Base-by-base conservation (phyloP, 164 flowering plant genomes). In the Tinospora cordifolia region DNA sequence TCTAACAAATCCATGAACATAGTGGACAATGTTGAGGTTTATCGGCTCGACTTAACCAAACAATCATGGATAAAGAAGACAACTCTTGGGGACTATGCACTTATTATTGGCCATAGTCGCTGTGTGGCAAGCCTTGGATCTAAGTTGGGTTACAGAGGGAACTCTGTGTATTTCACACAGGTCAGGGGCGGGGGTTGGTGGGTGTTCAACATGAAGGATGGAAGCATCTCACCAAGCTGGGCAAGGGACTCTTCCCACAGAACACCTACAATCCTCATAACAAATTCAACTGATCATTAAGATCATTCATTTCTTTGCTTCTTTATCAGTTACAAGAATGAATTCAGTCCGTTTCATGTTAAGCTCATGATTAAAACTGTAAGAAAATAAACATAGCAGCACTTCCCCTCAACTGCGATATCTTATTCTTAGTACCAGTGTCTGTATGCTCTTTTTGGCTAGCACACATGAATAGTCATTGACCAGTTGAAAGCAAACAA, bases 121-220 rank as follows among this genome's bases (percentile, higher is more conserved):
- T 67, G 69, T 13, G 25, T 47, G 7, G 25, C 30, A 4, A 11
- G 47, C 24, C 14, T 8, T 0, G 36, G 60, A 25, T 47, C 34
- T 66, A 22, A 40, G 26, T 44, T 44, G 27, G 69, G 57, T 13
- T 66, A 19, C 69, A 66, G n/a, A 22, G 44, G 69, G 34, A 66
- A 66, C 57, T 66, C 36, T 5, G 17, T 66, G 15, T 41, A 41
- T 66, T 66, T 66, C 13, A 44, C 54, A 11, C 59, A 67, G 27
- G 22, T 9, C 19, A 27, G 8, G 11, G 27, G 14, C 13, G 38
- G 22, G 2, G 60, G 58, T 67, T 67, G 60, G 58, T 47, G 44
- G 67, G 22, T 47, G 34, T 67, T 67, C 51, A 14, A 27, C 69
- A 67, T 67, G 69, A 60, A 47, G 49, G 41, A 49, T 24, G 39